Evolutionary conservation across 2,329 filamentous ascomycete species (phyloP).

Genomic region (Fusarium domesticum): DNA sequence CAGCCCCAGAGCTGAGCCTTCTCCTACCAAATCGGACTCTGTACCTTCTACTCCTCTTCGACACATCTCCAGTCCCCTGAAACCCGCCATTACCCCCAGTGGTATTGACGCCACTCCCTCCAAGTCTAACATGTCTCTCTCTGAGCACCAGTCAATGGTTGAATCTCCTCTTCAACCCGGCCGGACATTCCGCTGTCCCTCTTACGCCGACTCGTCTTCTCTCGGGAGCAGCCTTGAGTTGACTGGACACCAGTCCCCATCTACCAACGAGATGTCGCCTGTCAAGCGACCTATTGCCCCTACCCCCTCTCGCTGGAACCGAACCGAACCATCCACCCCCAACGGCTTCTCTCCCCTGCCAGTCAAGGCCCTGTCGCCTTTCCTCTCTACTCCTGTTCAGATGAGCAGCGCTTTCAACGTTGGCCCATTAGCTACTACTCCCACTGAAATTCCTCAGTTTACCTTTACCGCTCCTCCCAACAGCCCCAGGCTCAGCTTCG

Average conservation of each 20-base stretch:
- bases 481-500: slow-evolving; percentile 28
- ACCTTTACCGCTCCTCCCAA: slow-evolving; percentile 8
- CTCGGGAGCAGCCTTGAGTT: slow-evolving; percentile 6
- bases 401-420: slow-evolving; percentile 20
- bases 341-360: slow-evolving; percentile 14
- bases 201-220: slow-evolving; percentile 19
- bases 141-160: slow-evolving; percentile 2
- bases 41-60: slow-evolving; percentile 28
- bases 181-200: slow-evolving; percentile 19
- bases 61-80: slow-evolving; percentile 12
- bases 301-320: slow-evolving; percentile 30
- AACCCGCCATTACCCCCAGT: slow-evolving; percentile 8
- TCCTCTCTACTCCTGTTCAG: slow-evolving; percentile 4
- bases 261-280: slow-evolving; percentile 16
- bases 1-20: slow-evolving; percentile 25
- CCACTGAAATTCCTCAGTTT: slow-evolving; percentile 13
- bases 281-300: slow-evolving; percentile 29
- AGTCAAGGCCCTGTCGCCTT: not conserved
- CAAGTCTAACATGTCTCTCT: not conserved
- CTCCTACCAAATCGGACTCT: slow-evolving; percentile 32
- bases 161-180: slow-evolving; percentile 17
- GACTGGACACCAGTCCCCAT: slow-evolving; percentile 7
- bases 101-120: slow-evolving; percentile 16
- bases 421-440: slow-evolving; percentile 13
- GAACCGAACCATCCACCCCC: slow-evolving; percentile 24